Percentiles rank a stretch among this genome's conserved stretches.
phyloP scores from a whole-genome alignment of 345 rosid species.

The Moricandia moricandioides region DNA sequence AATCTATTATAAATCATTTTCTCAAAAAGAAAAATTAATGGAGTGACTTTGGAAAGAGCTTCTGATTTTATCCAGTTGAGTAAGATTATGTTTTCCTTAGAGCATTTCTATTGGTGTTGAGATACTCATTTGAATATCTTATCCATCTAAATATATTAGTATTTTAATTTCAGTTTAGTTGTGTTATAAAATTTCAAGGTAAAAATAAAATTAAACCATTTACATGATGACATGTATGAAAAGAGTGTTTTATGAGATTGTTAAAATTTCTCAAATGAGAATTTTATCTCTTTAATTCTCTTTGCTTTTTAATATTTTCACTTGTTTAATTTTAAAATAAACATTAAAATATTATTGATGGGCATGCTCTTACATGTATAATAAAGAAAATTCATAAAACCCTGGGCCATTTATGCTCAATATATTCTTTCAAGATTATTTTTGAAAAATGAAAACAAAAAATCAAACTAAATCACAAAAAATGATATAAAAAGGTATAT shows the following conservation, averaged over 20 bases:
- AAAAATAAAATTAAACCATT: neutral
- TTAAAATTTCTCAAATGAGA: neutral
- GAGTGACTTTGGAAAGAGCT: neutral
- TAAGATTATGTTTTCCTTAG: neutral
- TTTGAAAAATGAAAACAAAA: neutral
- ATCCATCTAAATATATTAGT: neutral
- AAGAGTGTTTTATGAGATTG: neutral
- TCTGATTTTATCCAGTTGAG: slow-evolving; percentile 5
- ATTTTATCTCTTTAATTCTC: neutral
- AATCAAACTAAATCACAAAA: too few species aligned
- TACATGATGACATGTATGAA: neutral
- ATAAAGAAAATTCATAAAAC: too few species aligned
- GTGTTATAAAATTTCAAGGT: neutral
- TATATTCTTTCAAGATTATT: too few species aligned
- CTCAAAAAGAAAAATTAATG: neutral
- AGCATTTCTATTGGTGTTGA: neutral
- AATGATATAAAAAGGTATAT: neutral
- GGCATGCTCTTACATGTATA: too few species aligned
- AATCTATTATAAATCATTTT: neutral
- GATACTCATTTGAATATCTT: neutral
- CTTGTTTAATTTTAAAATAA: neutral
- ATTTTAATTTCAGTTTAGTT: neutral
- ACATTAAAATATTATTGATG: too few species aligned
- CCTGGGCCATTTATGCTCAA: too few species aligned
- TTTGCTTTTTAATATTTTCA: neutral